phyloP scores from a whole-genome alignment of 164 flowering plant genomes.

The Vitis riparia region DNA sequence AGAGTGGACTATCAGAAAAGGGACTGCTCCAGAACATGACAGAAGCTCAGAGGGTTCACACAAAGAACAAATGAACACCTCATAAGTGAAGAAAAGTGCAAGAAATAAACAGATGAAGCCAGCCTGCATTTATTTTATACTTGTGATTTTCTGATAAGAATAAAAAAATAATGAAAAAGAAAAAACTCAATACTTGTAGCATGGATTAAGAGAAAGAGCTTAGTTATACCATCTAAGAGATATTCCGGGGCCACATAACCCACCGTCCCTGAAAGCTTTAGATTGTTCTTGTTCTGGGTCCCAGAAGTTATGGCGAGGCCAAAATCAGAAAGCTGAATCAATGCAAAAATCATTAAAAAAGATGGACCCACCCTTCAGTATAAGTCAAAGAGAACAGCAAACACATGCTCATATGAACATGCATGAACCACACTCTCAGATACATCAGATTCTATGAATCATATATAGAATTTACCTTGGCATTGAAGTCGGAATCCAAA shows the following conservation, averaged over 20 bases:
- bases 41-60: no score
- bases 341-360: neutral
- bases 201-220: neutral
- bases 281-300: conserved; percentile 46
- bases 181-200: neutral
- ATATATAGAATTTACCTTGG: conserved; percentile 59
- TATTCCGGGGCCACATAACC: conserved; percentile 94
- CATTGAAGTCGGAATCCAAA: conserved; percentile 80
- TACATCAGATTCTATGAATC: neutral
- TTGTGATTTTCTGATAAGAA: no score
- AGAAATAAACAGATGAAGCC: no score
- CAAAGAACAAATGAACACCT: no score
- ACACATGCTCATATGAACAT: neutral
- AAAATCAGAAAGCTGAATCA: conserved; percentile 78
- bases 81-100: no score
- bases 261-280: conserved; percentile 78
- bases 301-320: conserved; percentile 79
- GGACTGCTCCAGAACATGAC: no score
- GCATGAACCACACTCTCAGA: neutral
- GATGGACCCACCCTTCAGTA: no score
- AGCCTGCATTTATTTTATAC: no score
- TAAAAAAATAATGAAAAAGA: neutral
- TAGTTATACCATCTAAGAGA: conserved; percentile 72
- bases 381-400: neutral
- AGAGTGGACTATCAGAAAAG: no score